A percentile compares a stretch with the other conserved stretches of the same genome.
These are phyloP conservation scores for Colletotrichum sp. DNA, from an alignment of 2,329 filamentous ascomycete species.

Conservation along the genomic window DNA sequence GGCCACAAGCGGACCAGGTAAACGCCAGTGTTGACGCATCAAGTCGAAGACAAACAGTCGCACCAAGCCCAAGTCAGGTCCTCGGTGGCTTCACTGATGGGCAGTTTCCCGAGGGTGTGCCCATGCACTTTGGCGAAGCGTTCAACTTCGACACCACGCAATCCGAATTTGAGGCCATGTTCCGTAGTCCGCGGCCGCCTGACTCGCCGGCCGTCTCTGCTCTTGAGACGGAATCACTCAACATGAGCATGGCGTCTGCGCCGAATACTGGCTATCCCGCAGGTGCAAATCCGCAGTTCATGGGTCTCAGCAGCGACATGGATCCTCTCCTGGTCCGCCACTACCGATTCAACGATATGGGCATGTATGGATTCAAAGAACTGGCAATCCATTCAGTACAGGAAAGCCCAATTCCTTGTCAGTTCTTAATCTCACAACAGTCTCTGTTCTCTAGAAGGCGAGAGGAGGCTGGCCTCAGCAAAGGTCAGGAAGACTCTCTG, in stretches of 20 bases:
- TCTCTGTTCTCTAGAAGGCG: slow-evolving; percentile 18
- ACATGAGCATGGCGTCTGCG: background rate
- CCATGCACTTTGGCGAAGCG: background rate
- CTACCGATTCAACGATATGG: slow-evolving; percentile 15
- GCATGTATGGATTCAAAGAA: slow-evolving; percentile 25
- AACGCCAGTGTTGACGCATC: background rate
- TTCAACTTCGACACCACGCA: slow-evolving; percentile 14
- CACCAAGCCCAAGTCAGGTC: background rate
- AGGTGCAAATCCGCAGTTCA: background rate
- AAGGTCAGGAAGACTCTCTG: background rate
- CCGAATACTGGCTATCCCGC: background rate
- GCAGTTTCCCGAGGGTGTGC: background rate
- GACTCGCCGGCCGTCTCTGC: background rate
- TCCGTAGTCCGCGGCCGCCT: background rate
- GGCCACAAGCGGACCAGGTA: background rate
- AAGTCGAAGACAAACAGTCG: background rate
- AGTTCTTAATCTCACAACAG: slow-evolving; percentile 21
- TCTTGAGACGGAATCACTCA: background rate
- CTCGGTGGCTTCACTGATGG: background rate
- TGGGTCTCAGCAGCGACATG: slow-evolving; percentile 22
- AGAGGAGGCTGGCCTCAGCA: slow-evolving; percentile 12
- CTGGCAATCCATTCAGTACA: slow-evolving; percentile 24
- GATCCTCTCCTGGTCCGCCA: slow-evolving; percentile 19
- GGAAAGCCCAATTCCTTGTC: background rate
- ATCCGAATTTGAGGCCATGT: slow-evolving; percentile 15